Conservation (phyloP, 2,329 filamentous ascomycete genomes). For the Aspergillus nomiae region DNA sequence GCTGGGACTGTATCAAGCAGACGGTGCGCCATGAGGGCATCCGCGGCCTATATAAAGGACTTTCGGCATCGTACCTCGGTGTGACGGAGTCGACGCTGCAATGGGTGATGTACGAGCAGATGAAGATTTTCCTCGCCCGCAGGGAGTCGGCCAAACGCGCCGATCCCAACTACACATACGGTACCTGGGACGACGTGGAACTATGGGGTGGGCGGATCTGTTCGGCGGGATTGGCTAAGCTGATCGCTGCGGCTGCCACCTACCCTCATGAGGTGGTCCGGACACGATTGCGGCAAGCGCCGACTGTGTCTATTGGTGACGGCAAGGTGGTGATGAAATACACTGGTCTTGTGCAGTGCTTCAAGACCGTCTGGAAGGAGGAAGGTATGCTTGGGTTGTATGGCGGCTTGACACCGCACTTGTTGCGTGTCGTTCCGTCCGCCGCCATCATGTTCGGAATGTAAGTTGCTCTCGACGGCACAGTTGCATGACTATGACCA, state of each 20-base stretch:
- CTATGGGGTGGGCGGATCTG: constrained; percentile 34
- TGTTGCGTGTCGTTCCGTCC: constrained; percentile 86
- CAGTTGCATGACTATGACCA: constrained; percentile 13
- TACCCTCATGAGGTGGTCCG: constrained; percentile 93
- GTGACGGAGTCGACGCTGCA: constrained; percentile 89
- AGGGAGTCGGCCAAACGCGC: constrained; percentile 56
- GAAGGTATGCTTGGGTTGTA: constrained; percentile 86
- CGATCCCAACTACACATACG: constrained; percentile 64
- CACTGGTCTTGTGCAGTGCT: constrained; percentile 84
- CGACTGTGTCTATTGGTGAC: constrained; percentile 74
- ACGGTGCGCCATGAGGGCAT: constrained; percentile 79
- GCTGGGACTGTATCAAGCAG: constrained; percentile 82
- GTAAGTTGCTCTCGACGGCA: constrained; percentile 47
- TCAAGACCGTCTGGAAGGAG: constrained; percentile 82
- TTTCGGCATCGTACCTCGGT: constrained; percentile 89
- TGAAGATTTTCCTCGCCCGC: constrained; percentile 72
- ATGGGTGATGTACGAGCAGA: constrained; percentile 92
- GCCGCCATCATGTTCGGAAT: constrained; percentile 97
- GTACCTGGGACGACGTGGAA: constrained; percentile 61
- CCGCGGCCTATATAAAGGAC: constrained; percentile 80
- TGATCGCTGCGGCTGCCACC: constrained; percentile 78
- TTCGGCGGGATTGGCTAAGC: constrained; percentile 75
- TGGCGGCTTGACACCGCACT: constrained; percentile 86
- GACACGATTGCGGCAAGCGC: constrained; percentile 81
- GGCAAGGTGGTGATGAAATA: constrained; percentile 72